These are phyloP conservation scores for Teunomyces pallodes DNA, from an alignment of 805 yeast genomes.

Conservation along the genomic window DNA sequence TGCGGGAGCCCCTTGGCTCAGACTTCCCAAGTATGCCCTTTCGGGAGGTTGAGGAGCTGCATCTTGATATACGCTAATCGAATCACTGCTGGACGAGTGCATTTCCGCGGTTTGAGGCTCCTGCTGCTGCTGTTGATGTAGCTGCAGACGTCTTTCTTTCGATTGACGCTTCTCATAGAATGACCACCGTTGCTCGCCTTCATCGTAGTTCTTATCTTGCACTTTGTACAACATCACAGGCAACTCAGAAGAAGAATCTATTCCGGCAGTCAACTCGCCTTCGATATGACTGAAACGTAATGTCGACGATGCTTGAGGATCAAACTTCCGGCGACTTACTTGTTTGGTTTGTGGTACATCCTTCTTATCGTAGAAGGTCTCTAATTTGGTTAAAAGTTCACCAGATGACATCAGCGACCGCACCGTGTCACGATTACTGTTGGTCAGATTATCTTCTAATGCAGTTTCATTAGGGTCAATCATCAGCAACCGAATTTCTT, in stretches of 20 bases:
- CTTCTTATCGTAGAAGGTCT: conserved; percentile 8
- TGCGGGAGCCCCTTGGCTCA: neutral
- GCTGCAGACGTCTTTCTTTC: neutral
- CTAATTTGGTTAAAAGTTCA: conserved; percentile 27
- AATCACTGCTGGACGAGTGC: neutral
- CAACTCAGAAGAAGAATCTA: conserved; percentile 24
- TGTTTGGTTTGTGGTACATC: neutral
- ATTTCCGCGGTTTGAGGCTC: neutral
- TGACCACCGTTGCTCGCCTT: conserved; percentile 23
- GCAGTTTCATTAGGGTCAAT: conserved; percentile 9
- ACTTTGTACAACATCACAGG: conserved; percentile 31
- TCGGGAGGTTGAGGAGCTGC: conserved; percentile 1
- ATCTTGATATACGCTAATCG: neutral
- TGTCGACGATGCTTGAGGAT: conserved; percentile 8
- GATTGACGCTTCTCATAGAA: conserved; percentile 16
- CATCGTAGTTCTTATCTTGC: conserved; percentile 25
- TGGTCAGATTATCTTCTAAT: neutral
- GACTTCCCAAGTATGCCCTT: neutral
- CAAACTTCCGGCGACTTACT: conserved; percentile 1
- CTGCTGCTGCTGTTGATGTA: neutral
- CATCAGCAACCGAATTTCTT: conserved; percentile 4
- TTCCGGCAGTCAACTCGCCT: conserved; percentile 22
- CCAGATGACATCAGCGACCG: conserved; percentile 27
- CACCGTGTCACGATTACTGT: conserved; percentile 8
- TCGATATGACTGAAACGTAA: conserved; percentile 6